Conservation (phyloP, 2,329 filamentous ascomycete species). For the Scorias spongiosa region DNA sequence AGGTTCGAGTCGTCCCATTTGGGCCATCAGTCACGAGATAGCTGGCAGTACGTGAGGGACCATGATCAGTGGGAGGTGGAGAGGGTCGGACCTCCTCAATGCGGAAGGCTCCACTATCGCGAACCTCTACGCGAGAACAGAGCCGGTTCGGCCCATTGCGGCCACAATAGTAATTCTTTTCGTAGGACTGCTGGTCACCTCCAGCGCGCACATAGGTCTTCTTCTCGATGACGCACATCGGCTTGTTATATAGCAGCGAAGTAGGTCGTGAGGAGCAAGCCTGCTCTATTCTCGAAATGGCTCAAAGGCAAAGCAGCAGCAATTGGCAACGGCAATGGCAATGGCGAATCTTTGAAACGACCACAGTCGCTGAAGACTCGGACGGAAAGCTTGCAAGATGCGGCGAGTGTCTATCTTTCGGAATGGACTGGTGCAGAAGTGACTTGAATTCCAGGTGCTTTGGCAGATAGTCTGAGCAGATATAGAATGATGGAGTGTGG, state of each 20-base stretch:
- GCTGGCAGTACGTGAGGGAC: slow-evolving; percentile 2
- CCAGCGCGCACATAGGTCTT: slow-evolving; percentile 14
- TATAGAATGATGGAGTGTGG: too few species aligned
- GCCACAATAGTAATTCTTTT: slow-evolving; percentile 10
- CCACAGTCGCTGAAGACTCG: too few species aligned
- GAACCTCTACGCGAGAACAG: slow-evolving; percentile 10
- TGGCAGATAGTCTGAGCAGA: too few species aligned
- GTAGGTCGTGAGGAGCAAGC: too few species aligned
- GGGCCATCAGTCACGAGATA: slow-evolving; percentile 10
- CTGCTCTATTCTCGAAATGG: too few species aligned
- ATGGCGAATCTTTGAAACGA: too few species aligned
- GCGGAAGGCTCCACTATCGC: slow-evolving; percentile 5
- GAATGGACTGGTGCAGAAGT: too few species aligned
- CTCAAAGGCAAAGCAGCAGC: too few species aligned
- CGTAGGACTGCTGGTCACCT: slow-evolving; percentile 8
- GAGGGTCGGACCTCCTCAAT: slow-evolving; percentile 10
- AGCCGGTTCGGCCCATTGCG: slow-evolving; percentile 7
- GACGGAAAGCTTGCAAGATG: too few species aligned
- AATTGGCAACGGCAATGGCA: too few species aligned
- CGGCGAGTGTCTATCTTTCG: too few species aligned
- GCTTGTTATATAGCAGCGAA: neutral
- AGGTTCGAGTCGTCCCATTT: slow-evolving; percentile 10
- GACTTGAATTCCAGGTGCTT: too few species aligned
- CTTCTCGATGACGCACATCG: slow-evolving; percentile 18
- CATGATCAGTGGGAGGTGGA: slow-evolving; percentile 2